Percentiles rank a stretch among this genome's conserved stretches.
These are phyloP conservation scores for Botrytis paeoniae DNA, from an alignment of 2,329 filamentous ascomycete genomes.

Conservation along the genomic window DNA sequence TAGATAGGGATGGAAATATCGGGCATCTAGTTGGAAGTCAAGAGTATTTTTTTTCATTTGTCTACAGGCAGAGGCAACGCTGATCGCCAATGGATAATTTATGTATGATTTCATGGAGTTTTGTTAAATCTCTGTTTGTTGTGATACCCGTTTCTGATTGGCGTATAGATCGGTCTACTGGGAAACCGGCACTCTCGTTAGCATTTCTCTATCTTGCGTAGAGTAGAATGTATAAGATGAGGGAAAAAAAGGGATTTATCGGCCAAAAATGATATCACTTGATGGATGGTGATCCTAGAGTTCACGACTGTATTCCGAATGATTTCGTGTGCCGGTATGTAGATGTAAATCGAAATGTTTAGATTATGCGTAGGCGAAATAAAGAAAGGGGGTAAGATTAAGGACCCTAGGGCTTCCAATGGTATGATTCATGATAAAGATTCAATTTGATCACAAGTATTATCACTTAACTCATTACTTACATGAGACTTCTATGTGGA, in stretches of 20 bases:
- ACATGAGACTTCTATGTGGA: neutral
- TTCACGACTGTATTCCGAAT: neutral
- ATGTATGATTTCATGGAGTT: neutral
- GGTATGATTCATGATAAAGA: neutral
- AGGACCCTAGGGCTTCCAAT: neutral
- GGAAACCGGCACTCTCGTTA: neutral
- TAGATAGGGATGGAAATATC: neutral
- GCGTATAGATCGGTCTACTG: too few relatives aligned
- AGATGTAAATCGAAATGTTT: neutral
- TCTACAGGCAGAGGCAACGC: neutral
- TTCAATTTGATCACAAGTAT: neutral
- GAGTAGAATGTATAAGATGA: neutral
- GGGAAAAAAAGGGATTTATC: neutral
- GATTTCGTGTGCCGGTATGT: neutral
- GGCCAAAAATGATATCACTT: neutral
- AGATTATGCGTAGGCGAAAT: neutral
- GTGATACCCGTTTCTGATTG: neutral
- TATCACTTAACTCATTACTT: neutral
- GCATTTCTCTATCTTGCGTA: neutral
- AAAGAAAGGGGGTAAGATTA: neutral
- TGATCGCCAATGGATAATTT: neutral
- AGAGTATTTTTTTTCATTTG: too few relatives aligned
- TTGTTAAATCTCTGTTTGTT: neutral
- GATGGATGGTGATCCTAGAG: neutral
- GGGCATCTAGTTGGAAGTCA: too few relatives aligned